Evolutionary conservation across 768 basidiomycete genomes (phyloP).

Genomic region (Termitomyces sp.): DNA sequence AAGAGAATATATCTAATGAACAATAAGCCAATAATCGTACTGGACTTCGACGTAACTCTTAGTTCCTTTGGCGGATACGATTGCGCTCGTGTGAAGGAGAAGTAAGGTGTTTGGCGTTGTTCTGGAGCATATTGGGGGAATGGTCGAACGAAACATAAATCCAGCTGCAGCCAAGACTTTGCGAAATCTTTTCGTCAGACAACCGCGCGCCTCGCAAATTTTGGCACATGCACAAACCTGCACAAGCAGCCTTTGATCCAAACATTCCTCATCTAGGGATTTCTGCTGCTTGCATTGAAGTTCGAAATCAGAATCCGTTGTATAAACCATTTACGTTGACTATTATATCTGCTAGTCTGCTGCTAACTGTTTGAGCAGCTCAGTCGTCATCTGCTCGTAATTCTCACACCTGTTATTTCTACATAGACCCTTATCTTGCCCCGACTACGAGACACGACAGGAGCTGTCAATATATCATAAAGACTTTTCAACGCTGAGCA

Average conservation of each 20-base stretch:
- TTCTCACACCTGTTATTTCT: no score
- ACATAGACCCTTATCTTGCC: no score
- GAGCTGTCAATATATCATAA: no score
- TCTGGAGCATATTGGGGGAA: slow-evolving; percentile 4
- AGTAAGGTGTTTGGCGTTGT: not conserved
- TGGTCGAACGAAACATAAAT: slow-evolving; percentile 10
- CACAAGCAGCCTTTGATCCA: slow-evolving; percentile 1
- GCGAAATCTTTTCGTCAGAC: no score
- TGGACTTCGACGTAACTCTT: not conserved
- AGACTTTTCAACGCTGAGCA: no score
- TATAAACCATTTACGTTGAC: not conserved
- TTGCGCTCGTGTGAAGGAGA: slow-evolving; percentile 7
- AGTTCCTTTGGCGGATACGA: not conserved
- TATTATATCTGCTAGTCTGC: not conserved
- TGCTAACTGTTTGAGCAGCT: not conserved
- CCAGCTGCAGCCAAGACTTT: no score
- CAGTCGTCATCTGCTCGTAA: no score
- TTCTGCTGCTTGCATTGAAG: not conserved
- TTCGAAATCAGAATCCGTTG: not conserved
- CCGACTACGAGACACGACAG: no score
- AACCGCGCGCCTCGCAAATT: not conserved
- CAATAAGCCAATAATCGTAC: not conserved
- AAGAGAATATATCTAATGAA: not conserved
- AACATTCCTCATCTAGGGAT: not conserved
- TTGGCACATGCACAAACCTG: not conserved